These are phyloP conservation scores for Coemansia sp. DNA, from an alignment of 192 early-diverging fungal species.

Conservation along the genomic window DNA sequence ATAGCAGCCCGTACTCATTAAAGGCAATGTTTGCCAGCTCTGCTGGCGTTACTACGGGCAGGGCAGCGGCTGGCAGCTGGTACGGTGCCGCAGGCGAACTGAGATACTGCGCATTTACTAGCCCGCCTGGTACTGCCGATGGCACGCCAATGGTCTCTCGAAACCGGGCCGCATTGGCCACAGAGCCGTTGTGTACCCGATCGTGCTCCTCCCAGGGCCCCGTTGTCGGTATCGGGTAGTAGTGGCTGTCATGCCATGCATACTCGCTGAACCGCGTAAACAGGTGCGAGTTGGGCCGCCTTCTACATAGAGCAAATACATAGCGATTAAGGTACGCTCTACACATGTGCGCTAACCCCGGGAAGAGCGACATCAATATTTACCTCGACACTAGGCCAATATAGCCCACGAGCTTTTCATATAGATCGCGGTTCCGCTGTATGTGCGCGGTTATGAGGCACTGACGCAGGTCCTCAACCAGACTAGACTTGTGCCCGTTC, in stretches of 20 bases:
- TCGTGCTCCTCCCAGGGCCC: conserved; percentile 4
- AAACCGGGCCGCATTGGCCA: neutral
- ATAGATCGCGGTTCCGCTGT: neutral
- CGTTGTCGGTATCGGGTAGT: conserved; percentile 1
- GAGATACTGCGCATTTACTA: conserved; percentile 2
- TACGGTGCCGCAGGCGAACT: conserved; percentile 1
- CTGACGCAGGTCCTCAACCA: neutral
- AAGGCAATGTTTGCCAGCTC: conserved; percentile 8
- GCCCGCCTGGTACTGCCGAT: conserved; percentile 9
- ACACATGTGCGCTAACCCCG: no score
- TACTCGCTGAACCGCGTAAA: neutral
- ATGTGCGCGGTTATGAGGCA: neutral
- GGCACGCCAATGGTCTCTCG: conserved; percentile 5
- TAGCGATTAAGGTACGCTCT: no score
- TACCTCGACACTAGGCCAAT: conserved; percentile 1
- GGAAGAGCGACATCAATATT: neutral
- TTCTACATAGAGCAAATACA: neutral
- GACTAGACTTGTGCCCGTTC: neutral
- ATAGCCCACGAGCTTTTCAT: conserved; percentile 13
- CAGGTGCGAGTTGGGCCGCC: neutral
- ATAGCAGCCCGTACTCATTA: conserved; percentile 8
- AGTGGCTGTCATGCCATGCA: neutral
- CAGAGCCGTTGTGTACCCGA: neutral
- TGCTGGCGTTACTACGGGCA: neutral
- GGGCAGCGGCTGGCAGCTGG: neutral